Conservation (phyloP, 495 filamentous ascomycete species). For the Barbatosphaeria neglecta region DNA sequence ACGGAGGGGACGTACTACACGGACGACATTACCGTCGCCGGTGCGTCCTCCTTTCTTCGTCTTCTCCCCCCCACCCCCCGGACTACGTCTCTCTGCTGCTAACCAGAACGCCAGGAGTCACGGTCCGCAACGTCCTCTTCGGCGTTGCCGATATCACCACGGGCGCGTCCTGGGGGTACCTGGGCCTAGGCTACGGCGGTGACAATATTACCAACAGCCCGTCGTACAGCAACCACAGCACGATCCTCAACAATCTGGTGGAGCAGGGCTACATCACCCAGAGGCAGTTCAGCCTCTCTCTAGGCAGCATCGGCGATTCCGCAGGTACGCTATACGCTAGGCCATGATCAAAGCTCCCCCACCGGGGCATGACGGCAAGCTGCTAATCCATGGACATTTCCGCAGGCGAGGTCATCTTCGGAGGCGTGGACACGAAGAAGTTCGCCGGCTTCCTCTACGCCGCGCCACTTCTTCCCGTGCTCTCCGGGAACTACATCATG, state of each 20-base stretch:
- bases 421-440: constrained; percentile 72
- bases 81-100: background rate
- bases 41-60: constrained; percentile 3
- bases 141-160: constrained; percentile 10
- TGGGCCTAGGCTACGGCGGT: constrained; percentile 48
- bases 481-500: constrained; percentile 1
- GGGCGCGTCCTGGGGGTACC: constrained; percentile 39
- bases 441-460: constrained; percentile 57
- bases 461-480: constrained; percentile 5
- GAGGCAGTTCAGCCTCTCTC: constrained; percentile 58
- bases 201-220: too few species aligned
- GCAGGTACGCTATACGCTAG: too few species aligned
- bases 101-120: background rate
- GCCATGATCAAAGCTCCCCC: too few species aligned
- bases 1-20: constrained; percentile 5
- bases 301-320: constrained; percentile 24
- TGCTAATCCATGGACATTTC: constrained; percentile 15
- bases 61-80: too few species aligned
- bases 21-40: constrained; percentile 7
- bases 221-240: constrained; percentile 72
- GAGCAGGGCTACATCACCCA: constrained; percentile 52
- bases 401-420: constrained; percentile 74
- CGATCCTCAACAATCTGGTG: constrained; percentile 49
- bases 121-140: constrained; percentile 8
- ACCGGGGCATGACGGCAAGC: too few species aligned